Percentiles rank a stretch among this genome's conserved stretches.
phyloP scores from a whole-genome alignment of 176 grass and related monocot species.

The Chloris gayana region DNA sequence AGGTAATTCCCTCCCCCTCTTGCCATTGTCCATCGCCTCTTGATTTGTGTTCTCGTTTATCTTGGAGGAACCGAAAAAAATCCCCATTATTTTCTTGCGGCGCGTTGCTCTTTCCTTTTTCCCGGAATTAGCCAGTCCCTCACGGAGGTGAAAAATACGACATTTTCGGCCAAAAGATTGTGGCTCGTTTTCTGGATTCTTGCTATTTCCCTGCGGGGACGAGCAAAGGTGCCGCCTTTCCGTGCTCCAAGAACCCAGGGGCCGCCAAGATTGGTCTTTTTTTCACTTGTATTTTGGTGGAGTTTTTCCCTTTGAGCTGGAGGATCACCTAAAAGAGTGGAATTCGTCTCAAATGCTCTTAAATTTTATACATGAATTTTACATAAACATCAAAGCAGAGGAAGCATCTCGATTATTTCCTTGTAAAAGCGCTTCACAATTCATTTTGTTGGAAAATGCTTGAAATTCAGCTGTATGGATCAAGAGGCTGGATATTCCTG shows the following conservation, averaged over 20 bases:
- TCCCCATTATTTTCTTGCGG: neutral
- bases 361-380: neutral
- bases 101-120: neutral
- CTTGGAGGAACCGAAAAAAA: neutral
- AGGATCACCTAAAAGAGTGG: neutral
- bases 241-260: neutral
- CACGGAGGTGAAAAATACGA: neutral
- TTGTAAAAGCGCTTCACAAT: neutral
- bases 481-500: conserved; percentile 22
- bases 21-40: neutral
- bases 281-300: neutral
- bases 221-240: neutral
- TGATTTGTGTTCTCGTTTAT: neutral
- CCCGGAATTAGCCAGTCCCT: neutral
- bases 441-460: neutral
- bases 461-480: conserved; percentile 33
- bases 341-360: neutral
- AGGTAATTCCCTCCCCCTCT: conserved; percentile 8
- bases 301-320: neutral
- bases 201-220: neutral
- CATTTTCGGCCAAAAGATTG: neutral
- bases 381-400: neutral
- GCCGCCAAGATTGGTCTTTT: neutral
- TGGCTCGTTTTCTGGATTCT: neutral
- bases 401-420: neutral